These are phyloP conservation scores for Panaeolus papilionaceus DNA, from an alignment of 768 basidiomycete genomes.

Conservation along the genomic window DNA sequence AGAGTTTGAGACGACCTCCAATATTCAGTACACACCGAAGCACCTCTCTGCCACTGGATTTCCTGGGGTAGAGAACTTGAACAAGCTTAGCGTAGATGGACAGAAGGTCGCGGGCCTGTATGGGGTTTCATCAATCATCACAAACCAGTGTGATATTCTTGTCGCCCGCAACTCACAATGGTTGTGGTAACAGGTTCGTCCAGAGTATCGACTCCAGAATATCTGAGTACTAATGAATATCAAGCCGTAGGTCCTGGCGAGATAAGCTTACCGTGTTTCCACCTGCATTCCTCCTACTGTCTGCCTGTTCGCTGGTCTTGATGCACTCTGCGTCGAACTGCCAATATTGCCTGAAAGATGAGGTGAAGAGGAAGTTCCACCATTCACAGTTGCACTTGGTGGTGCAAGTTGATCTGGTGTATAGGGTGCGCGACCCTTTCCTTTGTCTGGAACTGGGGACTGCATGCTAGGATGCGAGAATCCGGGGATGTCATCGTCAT, in stretches of 20 bases:
- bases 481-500: slow-evolving; percentile 82
- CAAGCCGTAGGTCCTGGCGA: not conserved
- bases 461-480: slow-evolving; percentile 70
- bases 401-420: slow-evolving; percentile 59
- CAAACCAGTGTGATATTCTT: not conserved
- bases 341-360: slow-evolving; percentile 77
- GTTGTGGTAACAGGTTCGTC: slow-evolving; percentile 92
- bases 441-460: slow-evolving; percentile 63
- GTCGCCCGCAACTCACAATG: slow-evolving; percentile 61
- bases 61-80: slow-evolving; percentile 91
- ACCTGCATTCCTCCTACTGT: slow-evolving; percentile 86
- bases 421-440: slow-evolving; percentile 66
- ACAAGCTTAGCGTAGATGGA: slow-evolving; percentile 94
- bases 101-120: slow-evolving; percentile 82
- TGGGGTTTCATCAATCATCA: not conserved
- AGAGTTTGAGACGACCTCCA: not conserved
- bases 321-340: slow-evolving; percentile 46
- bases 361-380: slow-evolving; percentile 36
- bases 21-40: slow-evolving; percentile 56
- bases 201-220: slow-evolving; percentile 85
- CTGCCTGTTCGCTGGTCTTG: slow-evolving; percentile 54
- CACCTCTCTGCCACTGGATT: slow-evolving; percentile 77
- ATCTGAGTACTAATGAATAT: slow-evolving; percentile 45
- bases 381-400: slow-evolving; percentile 40
- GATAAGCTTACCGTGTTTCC: slow-evolving; percentile 75